Evolutionary conservation across 2,329 filamentous ascomycete genomes (phyloP), one percentile per base, ranked within the genome.

Genomic region (Curvularia hawaiiensis): DNA sequence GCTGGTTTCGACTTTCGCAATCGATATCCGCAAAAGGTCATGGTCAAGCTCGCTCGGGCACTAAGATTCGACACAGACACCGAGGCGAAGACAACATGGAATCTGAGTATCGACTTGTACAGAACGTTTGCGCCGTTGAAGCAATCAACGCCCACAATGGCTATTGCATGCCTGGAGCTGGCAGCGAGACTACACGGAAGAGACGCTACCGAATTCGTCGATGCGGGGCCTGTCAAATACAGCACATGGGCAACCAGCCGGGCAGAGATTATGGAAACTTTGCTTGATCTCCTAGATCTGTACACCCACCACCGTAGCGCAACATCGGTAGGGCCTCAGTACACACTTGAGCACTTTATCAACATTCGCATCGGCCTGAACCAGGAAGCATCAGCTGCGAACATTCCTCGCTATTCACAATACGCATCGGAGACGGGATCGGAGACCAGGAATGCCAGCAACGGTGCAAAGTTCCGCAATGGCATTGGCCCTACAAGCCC

Each of bases 1-100:
- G 90, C 93, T 30, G 89, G 90, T 61, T 99, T 99, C 76, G 94
- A 99, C 76, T 98, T 98, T 72, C 88, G 93, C 35, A 93, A 88
- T 56, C 88, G 92, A 38, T 90, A 96, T 69, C 92, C 94, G 0
- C 92, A 97, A 67, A 91, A 92, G 62, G 83, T 91, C 22, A 81
- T 98, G 41, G 84, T 92, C 65, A 98, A 98, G 78, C 83, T 97
- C 26, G 83, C 88, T 50, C 85, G 88, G 70, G 79, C 79, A 45
- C 82, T 89, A 54, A 77, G 80, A 5, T 80, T 85, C 8, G 81
- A 83, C 5, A 83, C 80, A 52, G 78, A 82, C 10, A 62, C 79
- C 24, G 85, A 92, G 59, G 85, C 88, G 30, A 82, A 82, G 16
- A 83, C 87, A 0, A 91, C 91, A 0, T 97, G 92, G 78, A 87